Conservation (phyloP, 306 rosid species). For the Oxytropis ochrocephala region DNA sequence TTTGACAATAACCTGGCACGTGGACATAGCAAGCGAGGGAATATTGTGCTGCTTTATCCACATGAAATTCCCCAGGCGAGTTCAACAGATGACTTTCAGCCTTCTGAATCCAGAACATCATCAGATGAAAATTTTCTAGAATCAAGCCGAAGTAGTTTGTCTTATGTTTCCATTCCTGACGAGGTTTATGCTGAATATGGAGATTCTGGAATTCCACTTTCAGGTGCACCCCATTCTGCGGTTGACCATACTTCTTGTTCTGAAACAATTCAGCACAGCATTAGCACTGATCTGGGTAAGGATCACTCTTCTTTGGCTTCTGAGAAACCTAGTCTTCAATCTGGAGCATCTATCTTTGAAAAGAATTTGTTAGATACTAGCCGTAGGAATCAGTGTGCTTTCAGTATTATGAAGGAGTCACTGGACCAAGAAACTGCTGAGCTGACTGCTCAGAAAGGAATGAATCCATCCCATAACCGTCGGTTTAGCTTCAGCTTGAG, state of each 20-base stretch:
- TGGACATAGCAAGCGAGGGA: constrained; percentile 20
- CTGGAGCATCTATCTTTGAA: constrained; percentile 19
- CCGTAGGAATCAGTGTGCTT: constrained; percentile 22
- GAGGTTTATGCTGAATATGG: constrained; percentile 27
- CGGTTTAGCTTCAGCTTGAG: constrained; percentile 90
- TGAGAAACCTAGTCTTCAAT: constrained; percentile 23
- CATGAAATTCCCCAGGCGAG: constrained; percentile 38
- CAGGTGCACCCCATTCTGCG: constrained; percentile 32
- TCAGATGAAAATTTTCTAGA: constrained; percentile 38
- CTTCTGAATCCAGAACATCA: constrained; percentile 33
- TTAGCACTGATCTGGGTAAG: constrained; percentile 13
- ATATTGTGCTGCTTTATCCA: constrained; percentile 36
- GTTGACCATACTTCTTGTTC: constrained; percentile 22
- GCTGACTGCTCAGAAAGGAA: constrained; percentile 36
- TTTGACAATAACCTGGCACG: constrained; percentile 19
- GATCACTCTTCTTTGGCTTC: constrained; percentile 32
- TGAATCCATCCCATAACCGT: constrained; percentile 56
- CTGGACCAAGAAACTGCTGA: constrained; percentile 51
- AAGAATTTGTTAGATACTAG: constrained; percentile 18
- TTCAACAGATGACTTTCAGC: constrained; percentile 31
- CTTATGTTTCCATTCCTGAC: constrained; percentile 45
- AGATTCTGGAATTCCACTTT: constrained; percentile 41
- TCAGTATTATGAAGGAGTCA: constrained; percentile 23
- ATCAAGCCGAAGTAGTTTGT: constrained; percentile 38
- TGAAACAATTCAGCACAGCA: constrained; percentile 16